Conservation (phyloP, 805 yeast species). For the Ogataea naganishii region DNA sequence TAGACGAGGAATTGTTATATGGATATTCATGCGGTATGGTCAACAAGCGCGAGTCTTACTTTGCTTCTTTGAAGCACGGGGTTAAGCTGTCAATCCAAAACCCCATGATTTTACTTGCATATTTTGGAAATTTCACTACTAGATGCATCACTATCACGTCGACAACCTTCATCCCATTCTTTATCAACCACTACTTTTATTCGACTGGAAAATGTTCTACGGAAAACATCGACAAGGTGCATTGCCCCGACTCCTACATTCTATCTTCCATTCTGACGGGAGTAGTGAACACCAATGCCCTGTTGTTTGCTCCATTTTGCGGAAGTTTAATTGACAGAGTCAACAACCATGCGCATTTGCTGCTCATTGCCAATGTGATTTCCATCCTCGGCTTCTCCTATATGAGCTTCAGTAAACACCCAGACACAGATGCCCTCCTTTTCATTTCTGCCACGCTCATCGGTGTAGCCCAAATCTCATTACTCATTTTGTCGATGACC, state of each 20-base stretch:
- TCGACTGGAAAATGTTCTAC: conserved; percentile 40
- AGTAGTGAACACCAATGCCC: conserved; percentile 47
- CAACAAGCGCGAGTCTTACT: conserved; percentile 21
- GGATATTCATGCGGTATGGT: conserved; percentile 7
- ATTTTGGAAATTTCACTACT: conserved; percentile 53
- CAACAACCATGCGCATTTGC: conserved; percentile 20
- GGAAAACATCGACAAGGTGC: conserved; percentile 23
- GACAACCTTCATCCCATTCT: conserved; percentile 54
- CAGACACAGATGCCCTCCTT: conserved; percentile 26
- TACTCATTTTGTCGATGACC: conserved; percentile 56
- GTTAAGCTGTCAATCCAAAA: conserved; percentile 35
- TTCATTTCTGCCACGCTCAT: conserved; percentile 34
- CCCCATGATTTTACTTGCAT: conserved; percentile 44
- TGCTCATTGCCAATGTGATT: conserved; percentile 28
- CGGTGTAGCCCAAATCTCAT: conserved; percentile 57
- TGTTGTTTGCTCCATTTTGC: conserved; percentile 56
- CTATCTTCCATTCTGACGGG: conserved; percentile 65
- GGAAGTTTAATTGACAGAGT: conserved; percentile 47
- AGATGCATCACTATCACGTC: conserved; percentile 53
- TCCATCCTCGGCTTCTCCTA: conserved; percentile 38
- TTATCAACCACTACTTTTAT: conserved; percentile 48
- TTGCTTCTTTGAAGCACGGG: conserved; percentile 37
- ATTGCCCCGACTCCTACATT: conserved; percentile 55
- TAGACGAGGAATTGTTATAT: conserved; percentile 7
- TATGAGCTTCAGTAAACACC: conserved; percentile 22